Conservation (phyloP, 768 basidiomycete genomes). For the Collybiopsis confluens region DNA sequence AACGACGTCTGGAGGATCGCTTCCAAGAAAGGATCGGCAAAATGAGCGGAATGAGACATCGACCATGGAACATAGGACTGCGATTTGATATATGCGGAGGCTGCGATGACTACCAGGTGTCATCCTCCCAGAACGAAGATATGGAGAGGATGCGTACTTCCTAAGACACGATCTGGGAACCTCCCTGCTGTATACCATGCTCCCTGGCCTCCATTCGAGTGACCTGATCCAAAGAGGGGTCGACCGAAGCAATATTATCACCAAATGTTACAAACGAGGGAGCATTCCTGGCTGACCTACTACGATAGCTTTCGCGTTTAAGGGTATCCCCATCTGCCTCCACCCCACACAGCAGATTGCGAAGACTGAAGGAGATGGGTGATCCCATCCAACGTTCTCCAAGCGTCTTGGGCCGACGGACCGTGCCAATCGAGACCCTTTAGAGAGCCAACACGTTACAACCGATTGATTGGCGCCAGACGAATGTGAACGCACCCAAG, state of each 20-base stretch:
- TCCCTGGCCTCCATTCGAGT: slow-evolving; percentile 93
- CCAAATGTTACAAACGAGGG: no score
- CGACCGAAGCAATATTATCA: no score
- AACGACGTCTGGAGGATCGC: slow-evolving; percentile 72
- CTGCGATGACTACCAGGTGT: slow-evolving; percentile 54
- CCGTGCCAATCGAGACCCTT: slow-evolving; percentile 95
- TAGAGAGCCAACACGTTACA: neutral
- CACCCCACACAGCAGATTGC: slow-evolving; percentile 27
- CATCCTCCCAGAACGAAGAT: neutral
- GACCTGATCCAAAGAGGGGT: no score
- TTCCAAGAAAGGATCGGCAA: slow-evolving; percentile 68
- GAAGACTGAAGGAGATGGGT: slow-evolving; percentile 35
- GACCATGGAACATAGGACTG: slow-evolving; percentile 78
- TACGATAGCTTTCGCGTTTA: no score
- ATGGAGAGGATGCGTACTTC: slow-evolving; percentile 33
- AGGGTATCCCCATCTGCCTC: slow-evolving; percentile 1
- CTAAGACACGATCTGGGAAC: slow-evolving; percentile 72
- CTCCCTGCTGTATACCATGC: slow-evolving; percentile 75
- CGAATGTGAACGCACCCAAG: slow-evolving; percentile 53
- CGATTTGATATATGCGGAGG: slow-evolving; percentile 82
- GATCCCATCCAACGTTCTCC: slow-evolving; percentile 58
- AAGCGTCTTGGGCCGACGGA: slow-evolving; percentile 68
- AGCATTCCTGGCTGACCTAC: no score
- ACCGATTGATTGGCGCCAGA: neutral
- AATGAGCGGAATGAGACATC: slow-evolving; percentile 70